These are phyloP conservation scores for Chaetomium tenue DNA, from an alignment of 495 filamentous ascomycete genomes.

Conservation along the genomic window DNA sequence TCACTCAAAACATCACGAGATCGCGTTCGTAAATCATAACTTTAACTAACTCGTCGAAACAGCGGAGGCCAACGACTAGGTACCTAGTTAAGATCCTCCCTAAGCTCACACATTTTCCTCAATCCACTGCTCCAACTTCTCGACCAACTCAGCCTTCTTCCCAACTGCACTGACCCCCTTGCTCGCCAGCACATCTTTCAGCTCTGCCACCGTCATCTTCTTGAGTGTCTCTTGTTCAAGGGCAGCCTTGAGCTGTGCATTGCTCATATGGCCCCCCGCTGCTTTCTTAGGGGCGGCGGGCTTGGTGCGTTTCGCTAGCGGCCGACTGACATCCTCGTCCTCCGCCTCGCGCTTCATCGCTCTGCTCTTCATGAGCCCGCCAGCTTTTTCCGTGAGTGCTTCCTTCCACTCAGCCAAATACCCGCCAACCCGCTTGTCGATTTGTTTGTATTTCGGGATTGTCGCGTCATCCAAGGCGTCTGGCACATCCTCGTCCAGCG, in stretches of 20 bases:
- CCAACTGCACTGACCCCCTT: conserved; percentile 63
- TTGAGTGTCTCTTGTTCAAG: conserved; percentile 59
- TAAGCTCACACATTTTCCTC: conserved; percentile 50
- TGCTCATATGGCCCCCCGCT: conserved; percentile 46
- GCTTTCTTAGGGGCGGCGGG: conserved; percentile 30
- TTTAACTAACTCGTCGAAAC: background rate
- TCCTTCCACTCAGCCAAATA: conserved; percentile 75
- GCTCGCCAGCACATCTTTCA: conserved; percentile 65
- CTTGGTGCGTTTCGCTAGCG: conserved; percentile 43
- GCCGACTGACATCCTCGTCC: conserved; percentile 41
- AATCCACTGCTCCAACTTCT: conserved; percentile 73
- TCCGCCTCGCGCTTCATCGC: conserved; percentile 47
- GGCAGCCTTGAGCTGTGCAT: conserved; percentile 55
- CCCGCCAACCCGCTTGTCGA: conserved; percentile 79
- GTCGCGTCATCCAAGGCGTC: conserved; percentile 80
- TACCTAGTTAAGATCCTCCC: background rate
- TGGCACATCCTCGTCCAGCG: conserved; percentile 88
- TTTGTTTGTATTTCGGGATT: conserved; percentile 70
- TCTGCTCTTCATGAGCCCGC: conserved; percentile 33
- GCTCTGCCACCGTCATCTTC: conserved; percentile 67
- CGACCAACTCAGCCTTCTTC: conserved; percentile 77
- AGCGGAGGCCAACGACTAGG: background rate
- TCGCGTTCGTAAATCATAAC: too few relatives aligned
- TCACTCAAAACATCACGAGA: too few relatives aligned
- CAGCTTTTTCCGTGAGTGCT: conserved; percentile 56